Evolutionary conservation across 2,329 filamentous ascomycete species (phyloP).

Genomic region (Ophiocordyceps unilateralis): DNA sequence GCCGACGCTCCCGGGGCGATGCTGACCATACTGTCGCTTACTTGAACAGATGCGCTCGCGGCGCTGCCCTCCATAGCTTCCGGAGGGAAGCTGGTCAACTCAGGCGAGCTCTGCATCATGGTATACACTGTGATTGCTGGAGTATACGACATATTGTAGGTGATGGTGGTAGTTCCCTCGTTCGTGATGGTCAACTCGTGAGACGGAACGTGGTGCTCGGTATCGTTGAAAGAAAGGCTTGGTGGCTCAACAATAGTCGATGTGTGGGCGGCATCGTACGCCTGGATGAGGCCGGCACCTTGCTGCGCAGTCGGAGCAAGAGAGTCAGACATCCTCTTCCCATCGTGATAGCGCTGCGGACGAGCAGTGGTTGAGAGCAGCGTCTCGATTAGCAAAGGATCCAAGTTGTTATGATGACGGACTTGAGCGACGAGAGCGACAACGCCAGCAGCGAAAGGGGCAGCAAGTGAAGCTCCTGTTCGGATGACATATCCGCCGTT

Average conservation of each 20-base stretch:
- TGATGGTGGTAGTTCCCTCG: slow-evolving; percentile 26
- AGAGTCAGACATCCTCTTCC: slow-evolving; percentile 14
- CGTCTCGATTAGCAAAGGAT: slow-evolving; percentile 31
- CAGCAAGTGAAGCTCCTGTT: slow-evolving; percentile 44
- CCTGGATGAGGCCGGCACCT: slow-evolving; percentile 42
- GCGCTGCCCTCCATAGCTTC: slow-evolving; percentile 23
- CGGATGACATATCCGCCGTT: slow-evolving; percentile 31
- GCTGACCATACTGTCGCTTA: slow-evolving; percentile 25
- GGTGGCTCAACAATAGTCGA: slow-evolving; percentile 34
- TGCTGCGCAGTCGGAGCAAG: slow-evolving; percentile 42
- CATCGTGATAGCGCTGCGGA: slow-evolving; percentile 30
- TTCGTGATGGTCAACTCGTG: slow-evolving; percentile 40
- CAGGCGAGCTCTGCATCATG: slow-evolving; percentile 13
- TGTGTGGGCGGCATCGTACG: slow-evolving; percentile 38
- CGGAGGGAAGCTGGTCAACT: slow-evolving; percentile 26
- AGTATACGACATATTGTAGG: slow-evolving; percentile 33
- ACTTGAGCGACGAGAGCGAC: slow-evolving; percentile 35
- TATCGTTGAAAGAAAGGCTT: slow-evolving; percentile 48
- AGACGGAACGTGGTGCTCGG: slow-evolving; percentile 31
- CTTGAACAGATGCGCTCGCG: slow-evolving; percentile 13
- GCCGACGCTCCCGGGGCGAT: slow-evolving; percentile 24
- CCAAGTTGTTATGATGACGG: slow-evolving; percentile 30
- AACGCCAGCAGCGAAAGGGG: slow-evolving; percentile 36
- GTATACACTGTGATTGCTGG: slow-evolving; percentile 38
- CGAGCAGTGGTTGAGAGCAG: slow-evolving; percentile 31